Evolutionary conservation across 495 filamentous ascomycete genomes (phyloP), one percentile per base, ranked within the genome.

Genomic region (Penicillium longicatenatum): DNA sequence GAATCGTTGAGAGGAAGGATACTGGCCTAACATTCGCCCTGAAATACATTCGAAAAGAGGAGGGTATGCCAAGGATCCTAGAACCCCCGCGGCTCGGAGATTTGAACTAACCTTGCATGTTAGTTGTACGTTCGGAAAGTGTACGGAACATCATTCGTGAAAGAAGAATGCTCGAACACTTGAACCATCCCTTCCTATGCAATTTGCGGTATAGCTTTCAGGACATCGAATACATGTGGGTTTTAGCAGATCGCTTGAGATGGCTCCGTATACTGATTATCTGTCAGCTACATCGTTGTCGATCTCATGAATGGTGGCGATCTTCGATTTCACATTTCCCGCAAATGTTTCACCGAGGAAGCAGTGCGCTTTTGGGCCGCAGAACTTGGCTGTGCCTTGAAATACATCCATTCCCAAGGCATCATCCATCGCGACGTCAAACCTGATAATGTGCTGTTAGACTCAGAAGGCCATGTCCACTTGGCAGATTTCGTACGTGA

Each of bases 121-220:
- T 68, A 97, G 93, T 98, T 63, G 93, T 98, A 51, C 91, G 93
- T 51, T 96, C 92, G 61, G 94, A 98, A 74, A 98, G 93, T 66
- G 94, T 98, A 59, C 86, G 92, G 54, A 98, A 98, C 69, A 98
- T 98, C 59, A 96, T 98, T 64, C 87, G 95, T 61, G 94, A 98
- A 78, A 85, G 94, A 56, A 82, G 92, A 67, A 98, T 98, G 94
- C 86, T 98, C 68, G 92, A 98, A 72, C 92, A 97, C 71, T 81
- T 98, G 65, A 97, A 96, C 69, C 94, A 98, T 69, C 90, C 93
- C 30, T 98, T 98, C 76, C 88, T 98, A 56, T 98, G 94, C 80
- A 98, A 98, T 72, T 81, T 98, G 78, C 88, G 94, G 52, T 98
- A 98, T 75, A 97, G 92, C 79, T 98, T 98, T 70, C 94, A 98